Conservation (phyloP, 1,139 yeast species). For the Yamadazyma taylorii region DNA sequence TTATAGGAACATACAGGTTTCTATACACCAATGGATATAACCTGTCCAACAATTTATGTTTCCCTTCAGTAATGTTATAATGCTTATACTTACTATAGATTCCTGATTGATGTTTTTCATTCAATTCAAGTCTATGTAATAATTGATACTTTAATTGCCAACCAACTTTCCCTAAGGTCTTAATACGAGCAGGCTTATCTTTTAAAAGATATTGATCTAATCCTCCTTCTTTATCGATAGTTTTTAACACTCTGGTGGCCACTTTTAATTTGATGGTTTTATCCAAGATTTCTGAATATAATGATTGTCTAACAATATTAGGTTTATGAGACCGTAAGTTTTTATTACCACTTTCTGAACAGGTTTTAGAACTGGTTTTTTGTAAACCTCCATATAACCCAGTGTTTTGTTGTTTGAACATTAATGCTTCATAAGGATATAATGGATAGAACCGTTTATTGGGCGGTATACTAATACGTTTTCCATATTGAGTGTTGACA, state of each 20-base stretch:
- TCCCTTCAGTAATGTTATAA: slow-evolving; percentile 57
- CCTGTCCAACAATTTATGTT: slow-evolving; percentile 55
- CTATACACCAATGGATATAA: slow-evolving; percentile 55
- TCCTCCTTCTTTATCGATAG: slow-evolving; percentile 92
- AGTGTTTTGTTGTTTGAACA: slow-evolving; percentile 80
- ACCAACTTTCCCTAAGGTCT: slow-evolving; percentile 88
- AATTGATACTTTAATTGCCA: slow-evolving; percentile 85
- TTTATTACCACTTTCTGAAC: slow-evolving; percentile 75
- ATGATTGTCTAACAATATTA: slow-evolving; percentile 67
- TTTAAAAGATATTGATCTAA: slow-evolving; percentile 83
- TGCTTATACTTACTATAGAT: slow-evolving; percentile 52
- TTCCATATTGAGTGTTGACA: slow-evolving; percentile 14
- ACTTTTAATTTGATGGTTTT: slow-evolving; percentile 56
- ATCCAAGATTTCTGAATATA: slow-evolving; percentile 83
- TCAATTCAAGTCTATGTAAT: slow-evolving; percentile 35
- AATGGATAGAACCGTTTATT: slow-evolving; percentile 59
- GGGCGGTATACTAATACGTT: slow-evolving; percentile 44
- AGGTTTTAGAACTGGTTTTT: slow-evolving; percentile 72
- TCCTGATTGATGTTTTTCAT: slow-evolving; percentile 13
- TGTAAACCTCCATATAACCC: slow-evolving; percentile 91
- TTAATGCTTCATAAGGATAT: slow-evolving; percentile 75
- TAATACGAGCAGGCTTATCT: slow-evolving; percentile 84
- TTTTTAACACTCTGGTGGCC: slow-evolving; percentile 79
- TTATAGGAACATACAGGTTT: slow-evolving; percentile 44
- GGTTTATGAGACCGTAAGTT: slow-evolving; percentile 79